Evolutionary conservation across 352 stramenopile species (phyloP).

Genomic region (Pythium biforme): DNA sequence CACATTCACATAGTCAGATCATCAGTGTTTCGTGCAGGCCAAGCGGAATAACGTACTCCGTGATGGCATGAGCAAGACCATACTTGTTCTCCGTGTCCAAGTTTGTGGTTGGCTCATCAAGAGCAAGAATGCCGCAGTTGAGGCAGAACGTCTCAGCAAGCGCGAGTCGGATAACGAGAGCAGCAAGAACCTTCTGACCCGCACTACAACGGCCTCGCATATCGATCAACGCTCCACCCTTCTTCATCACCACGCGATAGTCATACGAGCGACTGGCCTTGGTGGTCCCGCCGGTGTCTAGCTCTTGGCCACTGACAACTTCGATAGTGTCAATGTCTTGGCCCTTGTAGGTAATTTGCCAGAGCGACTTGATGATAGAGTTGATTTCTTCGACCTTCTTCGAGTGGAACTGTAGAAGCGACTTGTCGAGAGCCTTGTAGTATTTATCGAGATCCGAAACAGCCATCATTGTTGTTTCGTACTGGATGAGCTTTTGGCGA

Average conservation of each 20-base stretch:
- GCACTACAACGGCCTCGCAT: constrained; percentile 99
- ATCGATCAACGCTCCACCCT: constrained; percentile 93
- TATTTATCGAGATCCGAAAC: constrained; percentile 98
- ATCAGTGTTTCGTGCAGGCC: neutral
- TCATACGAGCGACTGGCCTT: constrained; percentile 93
- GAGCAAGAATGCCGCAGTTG: constrained; percentile 97
- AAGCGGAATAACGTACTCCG: constrained; percentile 46
- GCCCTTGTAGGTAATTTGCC: constrained; percentile 98
- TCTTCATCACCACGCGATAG: constrained; percentile 99
- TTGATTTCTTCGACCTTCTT: constrained; percentile 99
- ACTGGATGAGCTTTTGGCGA: constrained; percentile 93
- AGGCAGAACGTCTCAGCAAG: constrained; percentile 99
- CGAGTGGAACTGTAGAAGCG: constrained; percentile 96
- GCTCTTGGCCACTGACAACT: constrained; percentile 93
- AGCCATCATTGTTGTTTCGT: constrained; percentile 95
- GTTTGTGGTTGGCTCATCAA: constrained; percentile 99
- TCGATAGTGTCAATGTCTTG: constrained; percentile 99
- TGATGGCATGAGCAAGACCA: constrained; percentile 86
- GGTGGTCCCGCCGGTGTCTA: constrained; percentile 34
- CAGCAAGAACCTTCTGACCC: constrained; percentile 95
- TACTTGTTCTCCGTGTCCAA: constrained; percentile 97
- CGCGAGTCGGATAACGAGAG: constrained; percentile 97
- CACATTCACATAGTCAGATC: neutral
- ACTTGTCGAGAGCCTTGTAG: constrained; percentile 94
- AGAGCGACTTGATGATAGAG: constrained; percentile 97